Evolutionary conservation across 768 basidiomycete genomes (phyloP).

Genomic region (Sporobolomyces roseus): DNA sequence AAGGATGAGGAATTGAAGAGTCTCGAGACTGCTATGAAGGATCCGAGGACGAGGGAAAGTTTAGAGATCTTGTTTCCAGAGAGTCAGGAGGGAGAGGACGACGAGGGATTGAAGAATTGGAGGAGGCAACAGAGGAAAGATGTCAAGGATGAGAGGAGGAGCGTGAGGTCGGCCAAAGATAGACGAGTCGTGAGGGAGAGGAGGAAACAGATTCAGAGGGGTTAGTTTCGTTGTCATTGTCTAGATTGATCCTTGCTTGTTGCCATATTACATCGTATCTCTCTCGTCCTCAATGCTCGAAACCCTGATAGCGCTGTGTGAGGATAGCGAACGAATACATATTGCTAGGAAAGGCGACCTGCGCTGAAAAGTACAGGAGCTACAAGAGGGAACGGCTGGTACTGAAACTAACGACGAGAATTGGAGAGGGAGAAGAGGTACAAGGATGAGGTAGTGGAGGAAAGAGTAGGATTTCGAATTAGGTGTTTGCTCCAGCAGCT

Average conservation of each 20-base stretch:
- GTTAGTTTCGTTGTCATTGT: too few species aligned
- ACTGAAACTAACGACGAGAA: too few species aligned
- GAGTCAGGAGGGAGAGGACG: not conserved
- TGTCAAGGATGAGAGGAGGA: conserved; percentile 4
- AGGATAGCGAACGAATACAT: not conserved
- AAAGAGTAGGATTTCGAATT: too few species aligned
- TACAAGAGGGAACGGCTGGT: too few species aligned
- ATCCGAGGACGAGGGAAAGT: not conserved
- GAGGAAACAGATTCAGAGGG: not conserved
- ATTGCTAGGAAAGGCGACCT: too few species aligned
- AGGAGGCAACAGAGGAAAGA: conserved; percentile 17
- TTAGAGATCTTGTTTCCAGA: conserved; percentile 26
- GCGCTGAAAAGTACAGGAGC: too few species aligned
- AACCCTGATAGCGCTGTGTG: not conserved
- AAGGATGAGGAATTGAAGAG: conserved; percentile 15
- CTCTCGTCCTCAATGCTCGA: not conserved
- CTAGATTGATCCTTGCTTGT: not conserved
- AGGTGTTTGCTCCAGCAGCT: too few species aligned
- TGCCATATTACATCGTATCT: conserved; percentile 4
- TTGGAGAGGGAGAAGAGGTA: too few species aligned
- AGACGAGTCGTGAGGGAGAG: not conserved
- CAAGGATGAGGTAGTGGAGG: too few species aligned
- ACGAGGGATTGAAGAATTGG: not conserved
- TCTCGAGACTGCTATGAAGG: conserved; percentile 25
- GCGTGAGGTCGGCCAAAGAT: not conserved